These are phyloP conservation scores for Erythrobasidium yunnanense DNA, from an alignment of 768 basidiomycete species.

Conservation along the genomic window DNA sequence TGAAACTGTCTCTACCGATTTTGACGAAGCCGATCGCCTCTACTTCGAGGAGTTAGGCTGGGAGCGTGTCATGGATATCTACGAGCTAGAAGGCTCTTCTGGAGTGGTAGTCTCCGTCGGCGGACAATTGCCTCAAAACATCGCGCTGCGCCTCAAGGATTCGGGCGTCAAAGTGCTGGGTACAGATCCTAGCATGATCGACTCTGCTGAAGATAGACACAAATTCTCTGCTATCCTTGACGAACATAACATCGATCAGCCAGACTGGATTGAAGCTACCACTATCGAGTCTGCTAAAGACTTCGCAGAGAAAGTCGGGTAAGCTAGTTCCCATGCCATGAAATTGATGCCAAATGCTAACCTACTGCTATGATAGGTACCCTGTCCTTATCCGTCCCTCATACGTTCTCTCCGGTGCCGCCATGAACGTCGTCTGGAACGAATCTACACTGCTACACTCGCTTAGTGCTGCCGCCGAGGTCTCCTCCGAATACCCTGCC, in stretches of 20 bases:
- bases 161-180: constrained; percentile 85
- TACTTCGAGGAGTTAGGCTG: constrained; percentile 98
- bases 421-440: constrained; percentile 97
- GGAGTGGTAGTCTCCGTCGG: constrained; percentile 96
- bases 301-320: constrained; percentile 71
- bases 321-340: constrained; percentile 45
- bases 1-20: constrained; percentile 97
- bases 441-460: constrained; percentile 80
- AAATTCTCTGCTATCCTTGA: constrained; percentile 98
- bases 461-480: constrained; percentile 88
- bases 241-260: constrained; percentile 88
- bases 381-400: constrained; percentile 97
- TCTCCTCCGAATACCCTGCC: constrained; percentile 92
- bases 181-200: constrained; percentile 88
- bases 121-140: constrained; percentile 97
- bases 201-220: constrained; percentile 95
- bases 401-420: constrained; percentile 94
- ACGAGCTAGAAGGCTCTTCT: constrained; percentile 81
- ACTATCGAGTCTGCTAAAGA: constrained; percentile 79
- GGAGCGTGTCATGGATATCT: constrained; percentile 99
- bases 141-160: constrained; percentile 85
- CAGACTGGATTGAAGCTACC: constrained; percentile 86
- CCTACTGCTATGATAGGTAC: constrained; percentile 49
- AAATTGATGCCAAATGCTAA: neutral
- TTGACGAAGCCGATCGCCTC: constrained; percentile 95